Base-by-base conservation (phyloP, 2,329 filamentous ascomycete genomes). In the Fusarium sp. region DNA sequence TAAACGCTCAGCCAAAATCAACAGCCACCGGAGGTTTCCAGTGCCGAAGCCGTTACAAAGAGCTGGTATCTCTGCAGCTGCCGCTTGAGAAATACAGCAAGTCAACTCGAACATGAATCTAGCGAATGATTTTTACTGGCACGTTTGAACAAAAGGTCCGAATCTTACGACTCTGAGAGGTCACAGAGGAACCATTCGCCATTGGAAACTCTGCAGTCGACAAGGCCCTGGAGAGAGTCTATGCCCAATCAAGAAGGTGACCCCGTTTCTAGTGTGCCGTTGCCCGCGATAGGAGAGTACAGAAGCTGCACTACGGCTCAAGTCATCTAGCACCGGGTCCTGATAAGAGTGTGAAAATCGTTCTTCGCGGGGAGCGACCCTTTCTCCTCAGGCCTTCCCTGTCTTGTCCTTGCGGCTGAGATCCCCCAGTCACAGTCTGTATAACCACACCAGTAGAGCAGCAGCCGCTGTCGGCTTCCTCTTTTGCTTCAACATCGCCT, bases 111-210 rank as follows among this genome's bases (percentile, higher is more conserved):
- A 56, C 32, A 46, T 51, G 45, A 50, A 51, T 33, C 35, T 15
- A 49, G 40, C 39, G 46, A 56, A 59, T 40, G 43, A n/a, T 35
- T 55, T 19, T 26, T 33, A 39, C 33, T 28, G 47, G n/a, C 50
- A 41, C 6, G 22, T 44, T 50, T 19, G 46, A 54, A 73, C 65
- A 70, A 73, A 73, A 73, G 71, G 71, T 70, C 71, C 71, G 67
- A 71, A 62, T 70, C 41, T 57, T 33, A 28, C 22, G 35, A 63
- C 52, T 51, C 48, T 58, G 45, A 43, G 41, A 56, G 62, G 35
- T 64, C 64, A 57, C 43, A 57, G 49, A 59, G 56, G 20, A 46
- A 62, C 60, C 45, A 53, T 58, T 33, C 32, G 52, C 60, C 45
- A 53, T 58, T 30, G 40, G 52, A 68, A 65, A 35, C 56, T 65